These are phyloP conservation scores for Aureobasidium uvarum DNA, from an alignment of 2,329 filamentous ascomycete genomes.

Conservation along the genomic window DNA sequence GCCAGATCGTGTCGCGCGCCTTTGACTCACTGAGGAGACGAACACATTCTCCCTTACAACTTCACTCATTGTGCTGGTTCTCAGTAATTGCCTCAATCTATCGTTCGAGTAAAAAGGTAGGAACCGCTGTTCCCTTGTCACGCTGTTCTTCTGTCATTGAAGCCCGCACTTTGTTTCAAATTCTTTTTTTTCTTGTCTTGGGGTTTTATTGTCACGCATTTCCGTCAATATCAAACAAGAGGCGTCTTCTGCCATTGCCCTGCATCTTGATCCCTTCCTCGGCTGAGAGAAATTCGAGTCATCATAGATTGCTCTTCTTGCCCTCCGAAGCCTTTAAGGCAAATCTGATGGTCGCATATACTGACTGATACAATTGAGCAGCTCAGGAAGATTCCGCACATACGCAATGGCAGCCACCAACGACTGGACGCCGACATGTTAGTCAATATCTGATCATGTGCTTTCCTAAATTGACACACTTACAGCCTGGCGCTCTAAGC, in stretches of 20 bases:
- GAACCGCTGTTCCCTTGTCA: not conserved
- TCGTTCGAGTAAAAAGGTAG: not conserved
- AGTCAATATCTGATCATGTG: constrained; percentile 22
- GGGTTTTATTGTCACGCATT: constrained; percentile 20
- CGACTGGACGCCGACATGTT: constrained; percentile 45
- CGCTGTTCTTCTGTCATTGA: not conserved
- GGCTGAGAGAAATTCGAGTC: too few relatives aligned
- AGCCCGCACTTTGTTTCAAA: not conserved
- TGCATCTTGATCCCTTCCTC: not conserved
- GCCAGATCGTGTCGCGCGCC: not conserved
- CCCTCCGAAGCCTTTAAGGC: not conserved
- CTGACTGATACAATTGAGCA: constrained; percentile 5
- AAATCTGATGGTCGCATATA: not conserved
- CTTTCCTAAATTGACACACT: not conserved
- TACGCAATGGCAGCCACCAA: constrained; percentile 23
- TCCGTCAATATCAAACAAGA: constrained; percentile 15
- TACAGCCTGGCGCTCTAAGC: constrained; percentile 71
- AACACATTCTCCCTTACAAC: not conserved
- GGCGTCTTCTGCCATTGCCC: not conserved
- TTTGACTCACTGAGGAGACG: constrained; percentile 4
- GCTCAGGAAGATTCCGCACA: not conserved
- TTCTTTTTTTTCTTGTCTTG: constrained; percentile 8
- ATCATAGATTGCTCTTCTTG: not conserved
- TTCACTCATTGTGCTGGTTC: not conserved
- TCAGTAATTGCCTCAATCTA: not conserved